These are phyloP conservation scores for Fusarium sp. DNA, from an alignment of 2,329 filamentous ascomycete species.

Conservation along the genomic window DNA sequence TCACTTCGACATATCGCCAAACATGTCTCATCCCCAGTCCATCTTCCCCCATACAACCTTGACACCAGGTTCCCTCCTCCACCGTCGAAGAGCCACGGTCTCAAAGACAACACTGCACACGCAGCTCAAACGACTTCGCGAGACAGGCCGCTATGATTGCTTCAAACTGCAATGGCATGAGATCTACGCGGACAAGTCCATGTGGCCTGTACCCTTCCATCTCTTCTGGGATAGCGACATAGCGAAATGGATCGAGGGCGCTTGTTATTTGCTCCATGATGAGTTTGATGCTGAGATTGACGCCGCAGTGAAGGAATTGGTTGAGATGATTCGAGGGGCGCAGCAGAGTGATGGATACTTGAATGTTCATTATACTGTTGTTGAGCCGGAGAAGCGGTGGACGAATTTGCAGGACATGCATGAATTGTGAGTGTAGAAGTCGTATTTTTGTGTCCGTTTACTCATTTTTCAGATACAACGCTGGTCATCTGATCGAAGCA, in stretches of 20 bases:
- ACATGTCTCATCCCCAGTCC: constrained; percentile 28
- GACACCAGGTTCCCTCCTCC: background rate
- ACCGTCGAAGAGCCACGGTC: background rate
- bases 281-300: constrained; percentile 27
- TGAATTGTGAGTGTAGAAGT: too few relatives aligned
- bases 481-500: constrained; percentile 69
- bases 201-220: constrained; percentile 66
- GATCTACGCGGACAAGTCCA: constrained; percentile 58
- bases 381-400: constrained; percentile 64
- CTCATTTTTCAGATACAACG: constrained; percentile 57
- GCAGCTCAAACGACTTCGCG: constrained; percentile 59
- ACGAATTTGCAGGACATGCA: constrained; percentile 69
- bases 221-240: constrained; percentile 66
- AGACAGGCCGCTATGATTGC: constrained; percentile 65
- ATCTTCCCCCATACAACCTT: constrained; percentile 15
- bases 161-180: constrained; percentile 67
- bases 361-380: constrained; percentile 70
- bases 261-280: constrained; percentile 16
- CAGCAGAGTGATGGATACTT: constrained; percentile 70
- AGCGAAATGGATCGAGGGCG: constrained; percentile 30
- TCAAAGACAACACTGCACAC: constrained; percentile 41
- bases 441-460: too few relatives aligned
- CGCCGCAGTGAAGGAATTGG: constrained; percentile 52
- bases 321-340: constrained; percentile 64
- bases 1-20: too few relatives aligned